Evolutionary conservation across 1,284 basidiomycete genomes (phyloP), one percentile per base, ranked within the genome.

Genomic region (Ceratorhiza oryzae-sativae): DNA sequence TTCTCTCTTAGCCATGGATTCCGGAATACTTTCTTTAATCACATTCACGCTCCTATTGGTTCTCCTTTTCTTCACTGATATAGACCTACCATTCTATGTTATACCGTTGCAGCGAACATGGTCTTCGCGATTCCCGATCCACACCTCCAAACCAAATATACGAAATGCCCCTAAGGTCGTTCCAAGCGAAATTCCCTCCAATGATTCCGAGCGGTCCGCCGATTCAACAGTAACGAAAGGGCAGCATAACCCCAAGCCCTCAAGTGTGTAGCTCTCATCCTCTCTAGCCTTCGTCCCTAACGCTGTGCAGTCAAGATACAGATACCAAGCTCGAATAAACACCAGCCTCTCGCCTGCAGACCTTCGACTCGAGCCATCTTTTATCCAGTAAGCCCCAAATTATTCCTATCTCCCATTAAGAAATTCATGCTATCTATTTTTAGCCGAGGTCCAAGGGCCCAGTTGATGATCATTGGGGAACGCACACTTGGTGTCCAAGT

Each of bases 391-490:
- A 68, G 65, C 46, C 8, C 3, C 32, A n/a, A 10, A 51, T n/a
- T 2, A 25, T 20, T 13, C 25, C 30, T 13, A 12, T 55, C 8
- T 10, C 8, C 25, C 60, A 20, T 63, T 30, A 5, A 36, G 18
- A 15, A 2, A 56, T 27, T 42, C 25, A 41, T 4, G 15, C 20
- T 6, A 13, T 13, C 4, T 20, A 34, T 15, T 39, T 39, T 13
- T 32, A 68, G 65, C 65, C 65, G 5, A n/a, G 39, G 12, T 30
- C 65, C 10, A 68, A 68, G 42, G 65, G 65, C 23, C n/a, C n/a
- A n/a, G 49, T 20, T 9, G 39, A 23, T 10, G 25, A 27, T 41
- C 65, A 68, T 20, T 32, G 32, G 15, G 51, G 51, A 4, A 42
- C 34, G 13, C 49, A 55, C 23, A 23, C 23, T 25, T 23, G 30